phyloP scores from a whole-genome alignment of 2,329 filamentous ascomycete species.

The Chrysoporthe puriensis region DNA sequence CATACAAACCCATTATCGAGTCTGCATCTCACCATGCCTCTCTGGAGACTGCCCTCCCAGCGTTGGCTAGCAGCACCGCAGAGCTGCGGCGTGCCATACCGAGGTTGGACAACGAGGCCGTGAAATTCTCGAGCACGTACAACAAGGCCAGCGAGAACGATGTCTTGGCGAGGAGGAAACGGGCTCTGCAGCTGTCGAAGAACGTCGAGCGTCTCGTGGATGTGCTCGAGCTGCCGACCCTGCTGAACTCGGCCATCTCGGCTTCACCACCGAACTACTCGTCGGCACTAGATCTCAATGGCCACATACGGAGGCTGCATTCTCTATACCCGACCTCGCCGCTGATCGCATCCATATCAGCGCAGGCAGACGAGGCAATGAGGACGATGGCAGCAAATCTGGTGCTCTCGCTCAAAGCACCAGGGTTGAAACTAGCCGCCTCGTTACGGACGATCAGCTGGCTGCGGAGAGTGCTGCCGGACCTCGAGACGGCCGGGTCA shows the following conservation, averaged over 20 bases:
- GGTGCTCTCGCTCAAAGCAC: constrained; percentile 74
- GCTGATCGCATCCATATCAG: constrained; percentile 72
- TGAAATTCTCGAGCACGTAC: constrained; percentile 82
- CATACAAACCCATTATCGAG: constrained; percentile 80
- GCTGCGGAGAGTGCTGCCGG: constrained; percentile 84
- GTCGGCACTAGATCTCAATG: constrained; percentile 85
- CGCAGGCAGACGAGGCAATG: constrained; percentile 85
- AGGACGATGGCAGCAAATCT: constrained; percentile 86
- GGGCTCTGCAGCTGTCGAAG: constrained; percentile 77
- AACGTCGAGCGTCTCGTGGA: constrained; percentile 91
- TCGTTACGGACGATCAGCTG: constrained; percentile 91
- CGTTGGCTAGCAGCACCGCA: constrained; percentile 65
- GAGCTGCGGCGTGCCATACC: constrained; percentile 75
- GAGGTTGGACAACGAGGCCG: constrained; percentile 75
- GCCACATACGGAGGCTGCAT: constrained; percentile 88
- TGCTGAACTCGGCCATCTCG: constrained; percentile 80
- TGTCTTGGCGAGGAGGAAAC: constrained; percentile 73
- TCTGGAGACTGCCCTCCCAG: constrained; percentile 72
- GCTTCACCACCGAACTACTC: constrained; percentile 75
- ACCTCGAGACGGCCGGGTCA: constrained; percentile 58
- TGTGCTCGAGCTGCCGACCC: constrained; percentile 83
- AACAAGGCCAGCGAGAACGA: constrained; percentile 72
- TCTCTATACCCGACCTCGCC: constrained; percentile 79
- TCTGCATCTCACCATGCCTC: constrained; percentile 79
- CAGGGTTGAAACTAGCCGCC: constrained; percentile 82